A percentile compares a stretch with the other conserved stretches of the same genome.
Evolutionary conservation across 2,329 filamentous ascomycete genomes (phyloP).

Genomic region (Hawksworthiomyces lignivorus): DNA sequence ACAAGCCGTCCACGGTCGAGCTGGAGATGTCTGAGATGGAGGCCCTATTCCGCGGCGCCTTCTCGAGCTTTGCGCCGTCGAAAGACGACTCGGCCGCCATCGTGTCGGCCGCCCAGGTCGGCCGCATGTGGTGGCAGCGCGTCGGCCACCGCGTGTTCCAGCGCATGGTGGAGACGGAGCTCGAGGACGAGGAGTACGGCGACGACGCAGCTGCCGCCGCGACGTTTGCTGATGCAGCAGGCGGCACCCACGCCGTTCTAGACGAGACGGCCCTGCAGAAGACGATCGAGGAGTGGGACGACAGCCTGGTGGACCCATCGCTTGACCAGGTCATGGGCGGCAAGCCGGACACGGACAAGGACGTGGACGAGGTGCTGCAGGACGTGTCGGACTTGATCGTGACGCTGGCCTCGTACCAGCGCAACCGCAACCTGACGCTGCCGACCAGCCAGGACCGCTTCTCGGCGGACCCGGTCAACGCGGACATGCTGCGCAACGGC

Average conservation of each 20-base stretch:
- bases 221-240: constrained; percentile 16
- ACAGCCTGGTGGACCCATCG: constrained; percentile 48
- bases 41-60: constrained; percentile 65
- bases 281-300: constrained; percentile 52
- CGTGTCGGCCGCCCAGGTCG: constrained; percentile 58
- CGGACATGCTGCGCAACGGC: constrained; percentile 60
- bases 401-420: constrained; percentile 69
- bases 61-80: constrained; percentile 71
- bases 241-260: constrained; percentile 21
- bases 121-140: constrained; percentile 70
- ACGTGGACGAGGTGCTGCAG: constrained; percentile 60
- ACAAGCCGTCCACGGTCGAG: constrained; percentile 48
- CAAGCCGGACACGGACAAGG: constrained; percentile 48
- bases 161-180: constrained; percentile 50
- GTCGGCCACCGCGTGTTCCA: constrained; percentile 59
- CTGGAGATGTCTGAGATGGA: constrained; percentile 62
- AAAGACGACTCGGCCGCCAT: constrained; percentile 67
- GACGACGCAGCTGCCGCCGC: constrained; percentile 28
- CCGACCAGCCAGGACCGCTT: constrained; percentile 56
- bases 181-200: constrained; percentile 27
- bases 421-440: constrained; percentile 65
- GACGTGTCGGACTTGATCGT: constrained; percentile 71
- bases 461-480: constrained; percentile 54
- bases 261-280: constrained; percentile 47
- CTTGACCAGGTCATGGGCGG: constrained; percentile 44